Evolutionary conservation across 192 early-diverging fungal species (phyloP).

Genomic region (Podila minutissima): DNA sequence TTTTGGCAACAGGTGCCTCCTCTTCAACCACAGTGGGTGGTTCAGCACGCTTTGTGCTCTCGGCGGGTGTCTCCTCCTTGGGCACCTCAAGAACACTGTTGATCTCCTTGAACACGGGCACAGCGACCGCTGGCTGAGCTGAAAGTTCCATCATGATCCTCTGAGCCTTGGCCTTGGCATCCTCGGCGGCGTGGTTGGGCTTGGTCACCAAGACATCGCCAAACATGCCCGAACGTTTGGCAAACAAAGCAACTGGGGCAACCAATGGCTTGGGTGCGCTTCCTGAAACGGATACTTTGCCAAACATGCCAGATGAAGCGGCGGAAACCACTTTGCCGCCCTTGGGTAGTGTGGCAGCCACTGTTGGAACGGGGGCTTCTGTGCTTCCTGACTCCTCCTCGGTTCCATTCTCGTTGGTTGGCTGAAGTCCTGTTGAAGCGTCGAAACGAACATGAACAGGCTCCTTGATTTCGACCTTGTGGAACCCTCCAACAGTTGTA

Average conservation of each 20-base stretch:
- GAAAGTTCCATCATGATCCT: constrained; percentile 36
- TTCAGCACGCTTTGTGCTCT: not conserved
- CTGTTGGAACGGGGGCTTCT: not conserved
- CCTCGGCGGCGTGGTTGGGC: constrained; percentile 14
- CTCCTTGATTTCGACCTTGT: constrained; percentile 25
- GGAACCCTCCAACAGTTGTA: constrained; percentile 10
- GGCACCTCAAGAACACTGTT: not conserved
- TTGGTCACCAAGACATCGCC: not conserved
- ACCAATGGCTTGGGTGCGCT: constrained; percentile 13
- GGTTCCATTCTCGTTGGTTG: constrained; percentile 10
- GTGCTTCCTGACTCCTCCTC: not conserved
- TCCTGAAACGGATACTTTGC: not conserved
- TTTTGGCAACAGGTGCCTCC: constrained; percentile 13
- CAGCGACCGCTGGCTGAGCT: constrained; percentile 4
- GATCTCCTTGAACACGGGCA: constrained; percentile 29
- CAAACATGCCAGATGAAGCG: constrained; percentile 26
- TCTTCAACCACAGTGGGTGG: not conserved
- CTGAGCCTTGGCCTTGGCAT: constrained; percentile 15
- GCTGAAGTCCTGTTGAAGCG: constrained; percentile 44
- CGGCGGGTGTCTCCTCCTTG: not conserved
- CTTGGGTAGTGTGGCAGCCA: not conserved
- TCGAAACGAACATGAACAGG: constrained; percentile 44
- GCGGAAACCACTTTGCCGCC: constrained; percentile 17
- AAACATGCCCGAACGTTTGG: constrained; percentile 27
- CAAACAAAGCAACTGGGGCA: constrained; percentile 18